A percentile compares a stretch with the other conserved stretches of the same genome.
Conservation (phyloP, 768 basidiomycete species). For the Pleurotus eryngii region DNA sequence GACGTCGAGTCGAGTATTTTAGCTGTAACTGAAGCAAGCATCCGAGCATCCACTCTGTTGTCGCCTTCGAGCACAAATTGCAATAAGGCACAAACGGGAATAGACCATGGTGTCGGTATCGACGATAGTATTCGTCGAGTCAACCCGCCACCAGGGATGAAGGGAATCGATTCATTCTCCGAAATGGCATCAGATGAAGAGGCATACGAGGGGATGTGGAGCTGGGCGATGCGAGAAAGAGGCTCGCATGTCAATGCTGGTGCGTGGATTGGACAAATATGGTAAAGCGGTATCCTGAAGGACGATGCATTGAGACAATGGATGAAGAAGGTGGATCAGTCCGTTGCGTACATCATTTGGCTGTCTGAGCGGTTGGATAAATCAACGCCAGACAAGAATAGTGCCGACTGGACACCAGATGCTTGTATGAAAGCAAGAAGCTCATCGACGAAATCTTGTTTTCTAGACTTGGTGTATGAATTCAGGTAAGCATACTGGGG, state of each 20-base stretch:
- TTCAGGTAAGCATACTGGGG: neutral
- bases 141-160: slow-evolving; percentile 79
- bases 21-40: slow-evolving; percentile 52
- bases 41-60: slow-evolving; percentile 67
- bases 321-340: neutral
- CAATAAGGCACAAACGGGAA: slow-evolving; percentile 57
- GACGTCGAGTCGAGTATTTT: slow-evolving; percentile 45
- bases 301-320: neutral
- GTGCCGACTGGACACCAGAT: slow-evolving; percentile 45
- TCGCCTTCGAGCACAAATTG: slow-evolving; percentile 84
- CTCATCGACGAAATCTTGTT: slow-evolving; percentile 60
- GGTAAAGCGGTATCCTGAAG: slow-evolving; percentile 62
- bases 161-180: slow-evolving; percentile 44
- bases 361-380: slow-evolving; percentile 67
- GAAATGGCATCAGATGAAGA: slow-evolving; percentile 35
- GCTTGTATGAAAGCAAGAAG: slow-evolving; percentile 55
- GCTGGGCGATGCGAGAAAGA: slow-evolving; percentile 36
- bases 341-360: slow-evolving; percentile 65
- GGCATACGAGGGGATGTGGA: slow-evolving; percentile 55
- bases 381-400: slow-evolving; percentile 78
- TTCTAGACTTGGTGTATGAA: slow-evolving; percentile 45
- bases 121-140: slow-evolving; percentile 63
- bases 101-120: slow-evolving; percentile 44
- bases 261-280: slow-evolving; percentile 43
- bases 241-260: slow-evolving; percentile 41